Percentiles rank a stretch among this genome's conserved stretches.
phyloP scores from a whole-genome alignment of 352 stramenopile species.

The Phytophthora niederhauseri region DNA sequence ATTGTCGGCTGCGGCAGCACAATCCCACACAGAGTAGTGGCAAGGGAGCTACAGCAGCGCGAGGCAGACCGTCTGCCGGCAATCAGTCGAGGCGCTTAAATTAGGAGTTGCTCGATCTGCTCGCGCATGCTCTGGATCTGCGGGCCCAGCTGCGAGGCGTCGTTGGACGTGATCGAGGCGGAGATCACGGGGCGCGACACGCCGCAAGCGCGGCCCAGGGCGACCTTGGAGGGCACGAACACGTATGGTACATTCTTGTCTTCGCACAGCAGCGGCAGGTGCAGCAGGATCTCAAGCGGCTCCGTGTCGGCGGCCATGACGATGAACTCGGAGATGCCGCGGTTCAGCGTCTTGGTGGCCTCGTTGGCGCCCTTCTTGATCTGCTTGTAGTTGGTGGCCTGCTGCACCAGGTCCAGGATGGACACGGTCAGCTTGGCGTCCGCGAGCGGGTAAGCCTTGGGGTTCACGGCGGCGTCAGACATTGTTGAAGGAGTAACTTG shows the following conservation, averaged over 20 bases:
- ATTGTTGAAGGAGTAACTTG: constrained; percentile 58
- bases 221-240: constrained; percentile 97
- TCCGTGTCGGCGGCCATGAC: constrained; percentile 99
- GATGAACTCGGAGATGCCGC: constrained; percentile 99
- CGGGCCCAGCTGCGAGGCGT: constrained; percentile 98
- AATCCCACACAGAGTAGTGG: too few species aligned
- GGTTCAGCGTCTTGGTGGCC: constrained; percentile 99
- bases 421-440: constrained; percentile 98
- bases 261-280: constrained; percentile 99
- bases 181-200: constrained; percentile 99
- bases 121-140: constrained; percentile 99
- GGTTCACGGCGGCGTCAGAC: constrained; percentile 88
- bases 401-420: constrained; percentile 99
- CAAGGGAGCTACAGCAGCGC: not conserved
- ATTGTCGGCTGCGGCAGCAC: too few species aligned
- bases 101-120: constrained; percentile 99
- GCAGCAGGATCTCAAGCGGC: constrained; percentile 99
- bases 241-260: constrained; percentile 97
- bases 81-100: constrained; percentile 89
- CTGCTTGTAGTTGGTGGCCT: constrained; percentile 99
- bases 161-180: constrained; percentile 99
- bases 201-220: constrained; percentile 98
- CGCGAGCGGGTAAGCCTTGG: constrained; percentile 98
- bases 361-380: constrained; percentile 99
- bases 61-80: constrained; percentile 14